Percentiles rank a stretch among this genome's conserved stretches.
These are phyloP conservation scores for Wickerhamomyces bisporus DNA, from an alignment of 805 yeast species.

Conservation along the genomic window DNA sequence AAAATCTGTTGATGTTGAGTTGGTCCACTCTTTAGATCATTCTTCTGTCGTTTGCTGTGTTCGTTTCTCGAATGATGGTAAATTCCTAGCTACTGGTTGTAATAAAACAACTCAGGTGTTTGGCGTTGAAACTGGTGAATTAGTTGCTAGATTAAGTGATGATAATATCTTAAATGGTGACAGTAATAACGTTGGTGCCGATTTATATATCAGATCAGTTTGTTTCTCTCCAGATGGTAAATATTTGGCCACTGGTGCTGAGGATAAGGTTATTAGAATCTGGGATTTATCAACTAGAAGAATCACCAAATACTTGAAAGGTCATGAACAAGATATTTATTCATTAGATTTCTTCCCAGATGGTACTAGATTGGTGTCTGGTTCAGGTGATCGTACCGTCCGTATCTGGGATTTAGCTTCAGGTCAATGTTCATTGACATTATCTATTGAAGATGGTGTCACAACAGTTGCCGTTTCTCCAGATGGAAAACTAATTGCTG, in stretches of 20 bases:
- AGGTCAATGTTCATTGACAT: constrained; percentile 82
- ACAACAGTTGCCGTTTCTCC: constrained; percentile 97
- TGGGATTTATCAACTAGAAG: constrained; percentile 90
- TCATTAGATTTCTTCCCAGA: constrained; percentile 93
- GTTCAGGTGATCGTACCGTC: constrained; percentile 95
- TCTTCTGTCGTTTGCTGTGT: constrained; percentile 96
- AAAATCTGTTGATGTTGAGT: constrained; percentile 72
- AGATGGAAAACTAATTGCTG: constrained; percentile 90
- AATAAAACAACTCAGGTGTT: constrained; percentile 93
- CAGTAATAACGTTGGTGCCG: constrained; percentile 48
- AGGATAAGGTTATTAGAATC: constrained; percentile 84
- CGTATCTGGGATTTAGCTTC: constrained; percentile 93
- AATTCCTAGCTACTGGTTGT: constrained; percentile 93
- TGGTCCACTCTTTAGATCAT: constrained; percentile 88
- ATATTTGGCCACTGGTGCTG: constrained; percentile 91
- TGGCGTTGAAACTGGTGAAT: constrained; percentile 86
- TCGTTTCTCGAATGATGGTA: constrained; percentile 85
- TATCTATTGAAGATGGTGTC: constrained; percentile 94
- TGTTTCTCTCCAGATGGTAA: constrained; percentile 96
- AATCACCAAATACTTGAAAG: constrained; percentile 79
- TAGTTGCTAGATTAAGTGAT: constrained; percentile 81
- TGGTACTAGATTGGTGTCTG: constrained; percentile 89
- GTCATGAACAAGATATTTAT: constrained; percentile 97
- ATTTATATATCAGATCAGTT: constrained; percentile 89
- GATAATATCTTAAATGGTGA: constrained; percentile 50